phyloP scores from a whole-genome alignment of 768 basidiomycete species.

The Auriscalpium orientale region DNA sequence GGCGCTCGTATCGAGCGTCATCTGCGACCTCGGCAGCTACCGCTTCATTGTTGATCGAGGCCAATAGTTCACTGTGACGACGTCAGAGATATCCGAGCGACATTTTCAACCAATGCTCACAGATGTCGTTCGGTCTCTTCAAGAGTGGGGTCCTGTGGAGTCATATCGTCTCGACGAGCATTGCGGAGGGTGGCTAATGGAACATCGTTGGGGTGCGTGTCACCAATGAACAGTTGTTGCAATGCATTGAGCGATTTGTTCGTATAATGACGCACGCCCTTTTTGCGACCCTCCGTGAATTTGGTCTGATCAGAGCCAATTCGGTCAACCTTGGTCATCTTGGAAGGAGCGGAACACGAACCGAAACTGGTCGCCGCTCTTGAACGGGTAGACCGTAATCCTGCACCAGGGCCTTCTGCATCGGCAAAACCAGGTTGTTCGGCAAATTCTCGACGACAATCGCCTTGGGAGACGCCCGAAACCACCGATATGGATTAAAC shows the following conservation, averaged over 20 bases:
- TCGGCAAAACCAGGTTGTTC: constrained; percentile 66
- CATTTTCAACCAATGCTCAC: constrained; percentile 33
- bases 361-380: constrained; percentile 18
- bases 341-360: too few relatives aligned
- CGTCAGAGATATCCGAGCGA: not conserved
- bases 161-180: constrained; percentile 24
- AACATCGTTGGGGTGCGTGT: constrained; percentile 41
- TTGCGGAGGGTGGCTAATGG: constrained; percentile 49
- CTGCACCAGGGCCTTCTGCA: constrained; percentile 69
- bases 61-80: constrained; percentile 55
- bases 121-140: constrained; percentile 68
- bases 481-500: constrained; percentile 85
- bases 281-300: not conserved
- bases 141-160: constrained; percentile 28
- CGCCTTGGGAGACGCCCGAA: constrained; percentile 64
- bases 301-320: too few relatives aligned
- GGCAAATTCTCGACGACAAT: constrained; percentile 67
- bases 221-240: constrained; percentile 60
- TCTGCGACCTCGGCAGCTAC: constrained; percentile 42
- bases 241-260: constrained; percentile 52
- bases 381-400: constrained; percentile 38
- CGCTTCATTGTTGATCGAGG: constrained; percentile 51
- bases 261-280: constrained; percentile 41
- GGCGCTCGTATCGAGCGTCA: constrained; percentile 61
- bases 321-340: too few relatives aligned